Evolutionary conservation across 768 basidiomycete genomes (phyloP), one percentile per base, ranked within the genome.

Genomic region (Dioszegia aurantiaca): DNA sequence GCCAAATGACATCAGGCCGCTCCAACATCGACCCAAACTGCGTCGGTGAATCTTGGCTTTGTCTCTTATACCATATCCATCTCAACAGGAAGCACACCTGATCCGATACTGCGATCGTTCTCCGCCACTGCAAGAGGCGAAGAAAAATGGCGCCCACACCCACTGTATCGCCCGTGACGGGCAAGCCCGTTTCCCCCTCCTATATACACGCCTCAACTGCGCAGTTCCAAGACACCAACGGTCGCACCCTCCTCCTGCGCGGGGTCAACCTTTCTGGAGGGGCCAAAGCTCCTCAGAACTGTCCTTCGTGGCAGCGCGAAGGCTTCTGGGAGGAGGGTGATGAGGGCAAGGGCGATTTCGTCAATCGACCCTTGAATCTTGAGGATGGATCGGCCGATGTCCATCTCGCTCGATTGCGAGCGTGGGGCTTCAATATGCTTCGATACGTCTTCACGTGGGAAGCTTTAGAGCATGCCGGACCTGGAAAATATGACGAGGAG

Each of bases 341-440:
- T 71, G 77, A 69, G 0, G 78, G 71, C 8, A 73, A 73, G 39
- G 88, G 87, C 37, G 83, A 83, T 60, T 97, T 93, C 63, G 70
- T 87, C 1, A 86, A 85, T 0, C 79, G 86, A 37, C 91, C 92
- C 0, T 79, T 99, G 8, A 85, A 88, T 63, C 79, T 97, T 24
- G 90, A 94, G 21, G 88, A 94, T 54, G 78, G 75, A 31, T 69
- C 68, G 41, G 78, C 74, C 0, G 76, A 78, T 57, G 62, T 70
- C 36, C 93, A 97, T 65, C 80, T 99, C 0, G 82, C 86, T 2
- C 80, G 94, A 23, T 78, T 99, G 23, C 81, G 83, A 55, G 88
- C 87, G 0, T 99, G 94, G 94, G 94, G 94, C 0, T 97, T 90
- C 79, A 97, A 93, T 74, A 80, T 88, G 76, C 77, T 98, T 16